Evolutionary conservation across 768 basidiomycete species (phyloP).

Genomic region (Naganishia kalamii): DNA sequence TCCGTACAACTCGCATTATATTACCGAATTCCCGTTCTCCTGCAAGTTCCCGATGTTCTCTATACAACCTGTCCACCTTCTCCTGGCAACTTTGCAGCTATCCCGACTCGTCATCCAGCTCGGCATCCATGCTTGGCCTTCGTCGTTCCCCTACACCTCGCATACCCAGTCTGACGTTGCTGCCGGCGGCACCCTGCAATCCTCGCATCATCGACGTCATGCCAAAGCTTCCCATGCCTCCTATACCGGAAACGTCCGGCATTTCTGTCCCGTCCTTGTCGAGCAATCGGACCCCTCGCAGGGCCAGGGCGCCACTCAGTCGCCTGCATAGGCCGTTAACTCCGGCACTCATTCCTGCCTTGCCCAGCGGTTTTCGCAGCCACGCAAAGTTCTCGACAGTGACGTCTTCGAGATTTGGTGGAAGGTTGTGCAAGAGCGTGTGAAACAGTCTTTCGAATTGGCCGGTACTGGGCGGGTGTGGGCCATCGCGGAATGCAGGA

Average conservation of each 20-base stretch:
- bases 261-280: slow-evolving; percentile 38
- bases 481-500: neutral
- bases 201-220: slow-evolving; percentile 3
- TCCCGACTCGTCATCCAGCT: slow-evolving; percentile 20
- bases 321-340: slow-evolving; percentile 33
- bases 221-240: neutral
- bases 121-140: slow-evolving; percentile 12
- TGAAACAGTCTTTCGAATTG: slow-evolving; percentile 13
- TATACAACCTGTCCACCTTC: neutral
- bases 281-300: slow-evolving; percentile 28
- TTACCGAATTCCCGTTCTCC: neutral
- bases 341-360: slow-evolving; percentile 36
- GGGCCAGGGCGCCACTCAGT: neutral
- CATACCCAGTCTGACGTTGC: slow-evolving; percentile 9
- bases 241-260: slow-evolving; percentile 21
- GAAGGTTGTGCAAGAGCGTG: slow-evolving; percentile 10
- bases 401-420: slow-evolving; percentile 24
- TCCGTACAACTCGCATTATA: neutral
- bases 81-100: neutral
- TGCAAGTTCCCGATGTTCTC: neutral
- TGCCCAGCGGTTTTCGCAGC: slow-evolving; percentile 33
- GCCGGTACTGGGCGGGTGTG: slow-evolving; percentile 6
- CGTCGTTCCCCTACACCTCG: slow-evolving; percentile 4
- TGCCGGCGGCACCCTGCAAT: neutral
- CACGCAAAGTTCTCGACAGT: slow-evolving; percentile 36